Conservation (phyloP, 2,329 filamentous ascomycete genomes). For the Beauveria asiatica region DNA sequence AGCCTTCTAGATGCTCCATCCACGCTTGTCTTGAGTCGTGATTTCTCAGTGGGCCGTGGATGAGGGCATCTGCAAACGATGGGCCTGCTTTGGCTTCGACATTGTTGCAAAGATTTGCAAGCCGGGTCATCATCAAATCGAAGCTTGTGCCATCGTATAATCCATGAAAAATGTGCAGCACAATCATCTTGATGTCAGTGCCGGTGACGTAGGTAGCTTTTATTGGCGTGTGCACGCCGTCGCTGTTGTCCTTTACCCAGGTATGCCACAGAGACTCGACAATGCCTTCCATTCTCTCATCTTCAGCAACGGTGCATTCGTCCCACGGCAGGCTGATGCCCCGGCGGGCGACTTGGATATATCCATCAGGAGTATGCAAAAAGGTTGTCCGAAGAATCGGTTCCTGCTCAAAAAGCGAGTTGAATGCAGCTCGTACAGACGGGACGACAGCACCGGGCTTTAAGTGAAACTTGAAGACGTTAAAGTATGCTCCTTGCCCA, state of each 20-base stretch:
- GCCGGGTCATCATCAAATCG: conserved; percentile 52
- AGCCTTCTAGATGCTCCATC: conserved; percentile 43
- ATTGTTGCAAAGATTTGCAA: conserved; percentile 28
- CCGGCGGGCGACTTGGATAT: conserved; percentile 61
- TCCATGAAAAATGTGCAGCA: conserved; percentile 71
- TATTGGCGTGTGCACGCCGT: conserved; percentile 42
- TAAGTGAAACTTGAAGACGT: conserved; percentile 59
- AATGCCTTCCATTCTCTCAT: conserved; percentile 23
- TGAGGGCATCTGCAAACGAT: conserved; percentile 57
- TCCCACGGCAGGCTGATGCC: conserved; percentile 35
- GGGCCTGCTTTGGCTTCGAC: conserved; percentile 29
- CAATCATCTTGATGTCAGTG: conserved; percentile 31
- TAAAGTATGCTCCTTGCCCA: conserved; percentile 61
- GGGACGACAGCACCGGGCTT: conserved; percentile 31
- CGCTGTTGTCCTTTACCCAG: conserved; percentile 48
- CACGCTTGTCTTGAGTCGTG: conserved; percentile 53
- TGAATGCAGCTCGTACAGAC: conserved; percentile 50
- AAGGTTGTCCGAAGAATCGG: conserved; percentile 69
- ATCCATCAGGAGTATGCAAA: conserved; percentile 63
- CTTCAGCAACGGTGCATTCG: conserved; percentile 21
- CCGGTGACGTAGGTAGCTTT: conserved; percentile 36
- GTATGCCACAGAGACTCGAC: conserved; percentile 28
- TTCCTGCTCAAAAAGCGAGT: conserved; percentile 37
- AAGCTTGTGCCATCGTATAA: conserved; percentile 82
- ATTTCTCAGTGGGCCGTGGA: conserved; percentile 57